A percentile compares a stretch with the other conserved stretches of the same genome.
Conservation (phyloP, 164 flowering plant genomes). For the Liquidambar formosana region DNA sequence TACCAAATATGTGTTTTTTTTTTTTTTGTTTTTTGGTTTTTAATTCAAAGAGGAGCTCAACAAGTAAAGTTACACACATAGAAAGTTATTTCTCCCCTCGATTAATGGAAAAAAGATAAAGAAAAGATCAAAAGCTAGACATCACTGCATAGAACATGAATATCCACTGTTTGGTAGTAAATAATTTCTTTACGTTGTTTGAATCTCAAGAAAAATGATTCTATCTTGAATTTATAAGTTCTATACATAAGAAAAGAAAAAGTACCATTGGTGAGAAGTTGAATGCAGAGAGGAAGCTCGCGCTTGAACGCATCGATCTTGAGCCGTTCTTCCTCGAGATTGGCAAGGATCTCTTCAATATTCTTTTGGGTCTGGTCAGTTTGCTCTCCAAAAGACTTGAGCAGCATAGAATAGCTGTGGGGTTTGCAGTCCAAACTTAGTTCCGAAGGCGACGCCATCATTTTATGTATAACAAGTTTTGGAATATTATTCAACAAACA, state of each 20-base stretch:
- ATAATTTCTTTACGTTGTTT: conserved; percentile 1
- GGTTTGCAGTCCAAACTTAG: conserved; percentile 75
- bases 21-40: background rate
- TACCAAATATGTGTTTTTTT: too few relatives aligned
- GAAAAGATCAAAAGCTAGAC: background rate
- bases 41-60: background rate
- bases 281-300: conserved; percentile 92
- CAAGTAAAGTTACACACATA: background rate
- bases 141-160: background rate
- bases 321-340: conserved; percentile 79
- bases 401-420: conserved; percentile 65
- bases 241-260: background rate
- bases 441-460: conserved; percentile 73
- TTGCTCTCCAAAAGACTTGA: conserved; percentile 62
- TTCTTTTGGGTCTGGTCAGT: conserved; percentile 61
- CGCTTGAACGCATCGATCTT: conserved; percentile 90
- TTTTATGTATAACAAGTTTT: background rate
- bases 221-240: too few relatives aligned
- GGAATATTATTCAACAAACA: background rate
- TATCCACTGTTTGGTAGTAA: background rate
- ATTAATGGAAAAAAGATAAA: conserved; percentile 9
- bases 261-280: conserved; percentile 76
- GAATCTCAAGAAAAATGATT: background rate
- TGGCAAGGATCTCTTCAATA: conserved; percentile 69
- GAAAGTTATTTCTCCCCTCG: conserved; percentile 14